These are phyloP conservation scores for Xylariaceae sp. DNA, from an alignment of 2,329 filamentous ascomycete genomes.

Conservation along the genomic window DNA sequence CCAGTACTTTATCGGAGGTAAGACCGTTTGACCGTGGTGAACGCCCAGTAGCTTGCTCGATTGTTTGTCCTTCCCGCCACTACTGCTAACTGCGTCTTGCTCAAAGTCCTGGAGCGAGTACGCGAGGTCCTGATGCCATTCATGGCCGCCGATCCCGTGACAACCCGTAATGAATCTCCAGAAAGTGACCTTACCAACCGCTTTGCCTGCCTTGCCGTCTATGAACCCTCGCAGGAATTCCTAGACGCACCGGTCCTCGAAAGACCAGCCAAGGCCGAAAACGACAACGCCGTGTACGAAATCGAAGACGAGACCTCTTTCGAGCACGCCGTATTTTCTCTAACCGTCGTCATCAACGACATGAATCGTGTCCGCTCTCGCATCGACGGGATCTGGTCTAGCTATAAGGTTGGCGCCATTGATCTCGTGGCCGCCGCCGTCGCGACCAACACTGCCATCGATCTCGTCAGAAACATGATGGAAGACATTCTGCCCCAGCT, in stretches of 20 bases:
- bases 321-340: slow-evolving; percentile 29
- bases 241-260: slow-evolving; percentile 29
- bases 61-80: neutral
- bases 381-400: slow-evolving; percentile 32
- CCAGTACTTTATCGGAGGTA: slow-evolving; percentile 30
- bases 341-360: slow-evolving; percentile 29
- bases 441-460: slow-evolving; percentile 35
- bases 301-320: slow-evolving; percentile 25
- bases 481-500: slow-evolving; percentile 28
- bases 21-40: neutral
- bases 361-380: slow-evolving; percentile 26
- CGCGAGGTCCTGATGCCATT: slow-evolving; percentile 28
- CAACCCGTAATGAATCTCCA: neutral
- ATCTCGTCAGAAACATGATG: slow-evolving; percentile 32
- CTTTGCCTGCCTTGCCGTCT: slow-evolving; percentile 33
- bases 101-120: slow-evolving; percentile 32
- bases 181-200: slow-evolving; percentile 25
- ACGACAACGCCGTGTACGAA: slow-evolving; percentile 28
- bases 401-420: slow-evolving; percentile 23
- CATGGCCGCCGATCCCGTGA: slow-evolving; percentile 7
- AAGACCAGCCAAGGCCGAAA: slow-evolving; percentile 13
- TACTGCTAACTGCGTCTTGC: neutral
- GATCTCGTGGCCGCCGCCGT: slow-evolving; percentile 34
- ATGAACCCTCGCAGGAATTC: slow-evolving; percentile 37
- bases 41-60: neutral